phyloP scores from a whole-genome alignment of 352 stramenopile species.

The Globisporangium echinulatum region DNA sequence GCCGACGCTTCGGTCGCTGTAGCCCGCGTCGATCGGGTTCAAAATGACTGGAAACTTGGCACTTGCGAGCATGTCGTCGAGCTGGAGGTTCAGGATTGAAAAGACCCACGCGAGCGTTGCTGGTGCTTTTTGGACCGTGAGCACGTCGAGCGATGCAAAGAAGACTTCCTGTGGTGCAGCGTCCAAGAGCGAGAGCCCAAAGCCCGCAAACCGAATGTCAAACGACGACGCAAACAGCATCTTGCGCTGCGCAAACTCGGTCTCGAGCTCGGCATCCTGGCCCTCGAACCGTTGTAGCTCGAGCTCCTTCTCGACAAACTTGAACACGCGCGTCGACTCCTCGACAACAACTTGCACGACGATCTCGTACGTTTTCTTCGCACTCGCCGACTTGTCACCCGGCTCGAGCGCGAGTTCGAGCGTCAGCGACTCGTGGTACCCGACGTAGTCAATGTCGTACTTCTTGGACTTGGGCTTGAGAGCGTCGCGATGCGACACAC shows the following conservation, averaged over 20 bases:
- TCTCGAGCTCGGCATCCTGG: conserved; percentile 54
- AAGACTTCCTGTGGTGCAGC: conserved; percentile 78
- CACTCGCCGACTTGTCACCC: conserved; percentile 13
- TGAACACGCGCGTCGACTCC: conserved; percentile 72
- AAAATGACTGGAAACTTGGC: conserved; percentile 83
- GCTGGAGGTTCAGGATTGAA: conserved; percentile 73
- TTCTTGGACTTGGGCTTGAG: conserved; percentile 56
- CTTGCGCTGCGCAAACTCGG: conserved; percentile 69
- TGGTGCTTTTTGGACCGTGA: conserved; percentile 65
- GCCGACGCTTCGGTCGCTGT: conserved; percentile 63
- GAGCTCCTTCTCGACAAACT: conserved; percentile 77
- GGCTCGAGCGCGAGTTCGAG: conserved; percentile 44
- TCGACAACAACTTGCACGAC: conserved; percentile 78
- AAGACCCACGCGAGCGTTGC: conserved; percentile 71
- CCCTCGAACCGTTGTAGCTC: conserved; percentile 62
- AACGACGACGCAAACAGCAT: conserved; percentile 81
- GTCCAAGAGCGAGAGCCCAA: conserved; percentile 76
- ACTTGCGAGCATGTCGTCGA: conserved; percentile 80
- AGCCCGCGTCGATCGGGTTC: conserved; percentile 72
- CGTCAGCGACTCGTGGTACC: conserved; percentile 62
- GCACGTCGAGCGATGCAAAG: conserved; percentile 69
- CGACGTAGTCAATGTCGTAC: conserved; percentile 81
- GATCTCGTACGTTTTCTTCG: conserved; percentile 35
- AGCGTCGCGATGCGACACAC: conserved; percentile 45
- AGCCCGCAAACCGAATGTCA: conserved; percentile 68